Base-by-base conservation (phyloP, 305 asterid genomes). In the Plantago coronopus region DNA sequence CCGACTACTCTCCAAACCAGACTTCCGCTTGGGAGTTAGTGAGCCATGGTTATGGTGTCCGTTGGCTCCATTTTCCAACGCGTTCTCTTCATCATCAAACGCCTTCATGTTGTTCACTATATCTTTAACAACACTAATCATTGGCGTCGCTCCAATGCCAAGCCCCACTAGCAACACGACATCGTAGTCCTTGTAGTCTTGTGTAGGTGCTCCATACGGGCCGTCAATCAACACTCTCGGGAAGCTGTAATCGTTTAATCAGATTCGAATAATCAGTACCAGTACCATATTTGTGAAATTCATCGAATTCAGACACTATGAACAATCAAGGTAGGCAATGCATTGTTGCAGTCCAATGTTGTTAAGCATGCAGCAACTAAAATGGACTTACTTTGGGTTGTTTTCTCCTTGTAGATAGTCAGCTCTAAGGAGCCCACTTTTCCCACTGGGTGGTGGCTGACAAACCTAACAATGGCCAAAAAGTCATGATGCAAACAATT, bases 121-220 rank as follows among this genome's bases (percentile, higher is more conserved):
- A 67, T 83, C 89, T 68, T 83, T 83, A 20, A 80, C 76, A 61
- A 83, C 78, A 57, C 89, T 83, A 54, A 83, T 83, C 63, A 83
- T 75, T 15, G 89, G 89, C 1, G 89, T 83, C 38, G 89, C 89
- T 20, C 89, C 89, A 27, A 83, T 83, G 29, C 89, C 89, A 7
- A 83, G 81, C 9, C 89, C 89, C 31, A 83, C 86, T 17, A 83
- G 79, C 16, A 83, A 66, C 25, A 83, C 63, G 14, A 78, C 82
- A 10, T 83, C 84, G 42, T 83, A 83, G 44, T 80, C 78, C 16
- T 59, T 12, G 63, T 80, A 83, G 17, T 83, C 89, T 69, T 83
- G 89, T 18, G 89, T 83, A 27, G 89, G 89, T 42, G 89, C 89
- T 45, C 89, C 89, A 65, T 83, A 83, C 37, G 89, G 89, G 53